These are phyloP conservation scores for Pyrus pyrifolia DNA, from an alignment of 306 rosid species.

Conservation along the genomic window DNA sequence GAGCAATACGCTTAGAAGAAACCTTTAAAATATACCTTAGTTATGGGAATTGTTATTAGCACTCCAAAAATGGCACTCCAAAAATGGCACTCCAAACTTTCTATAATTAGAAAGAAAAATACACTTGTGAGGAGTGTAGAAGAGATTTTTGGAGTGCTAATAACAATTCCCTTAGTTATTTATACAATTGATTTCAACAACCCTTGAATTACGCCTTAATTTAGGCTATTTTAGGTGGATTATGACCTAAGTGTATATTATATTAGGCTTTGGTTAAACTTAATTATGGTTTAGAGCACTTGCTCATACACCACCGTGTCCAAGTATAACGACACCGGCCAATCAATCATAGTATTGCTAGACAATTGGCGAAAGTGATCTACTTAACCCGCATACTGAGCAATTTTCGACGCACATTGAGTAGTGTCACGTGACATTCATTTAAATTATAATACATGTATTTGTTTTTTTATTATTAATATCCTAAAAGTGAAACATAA, in stretches of 20 bases:
- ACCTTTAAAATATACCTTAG: background rate
- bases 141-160: too few relatives aligned
- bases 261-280: slow-evolving; percentile 16
- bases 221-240: slow-evolving; percentile 49
- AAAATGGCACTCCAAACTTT: too few relatives aligned
- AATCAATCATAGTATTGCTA: slow-evolving; percentile 16
- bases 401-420: background rate
- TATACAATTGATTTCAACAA: slow-evolving; percentile 53
- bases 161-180: background rate
- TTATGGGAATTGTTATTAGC: too few relatives aligned
- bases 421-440: background rate
- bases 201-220: slow-evolving; percentile 81
- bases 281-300: slow-evolving; percentile 28
- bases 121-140: too few relatives aligned
- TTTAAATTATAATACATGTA: too few relatives aligned
- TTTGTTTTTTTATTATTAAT: too few relatives aligned
- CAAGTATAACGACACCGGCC: background rate
- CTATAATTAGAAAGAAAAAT: too few relatives aligned
- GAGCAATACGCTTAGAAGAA: background rate
- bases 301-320: background rate
- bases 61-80: too few relatives aligned
- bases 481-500: too few relatives aligned
- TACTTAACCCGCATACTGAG: background rate
- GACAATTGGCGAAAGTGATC: background rate
- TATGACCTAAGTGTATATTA: slow-evolving; percentile 17